Base-by-base conservation (phyloP, 1,284 basidiomycete genomes). In the Volvariella volvacea region DNA sequence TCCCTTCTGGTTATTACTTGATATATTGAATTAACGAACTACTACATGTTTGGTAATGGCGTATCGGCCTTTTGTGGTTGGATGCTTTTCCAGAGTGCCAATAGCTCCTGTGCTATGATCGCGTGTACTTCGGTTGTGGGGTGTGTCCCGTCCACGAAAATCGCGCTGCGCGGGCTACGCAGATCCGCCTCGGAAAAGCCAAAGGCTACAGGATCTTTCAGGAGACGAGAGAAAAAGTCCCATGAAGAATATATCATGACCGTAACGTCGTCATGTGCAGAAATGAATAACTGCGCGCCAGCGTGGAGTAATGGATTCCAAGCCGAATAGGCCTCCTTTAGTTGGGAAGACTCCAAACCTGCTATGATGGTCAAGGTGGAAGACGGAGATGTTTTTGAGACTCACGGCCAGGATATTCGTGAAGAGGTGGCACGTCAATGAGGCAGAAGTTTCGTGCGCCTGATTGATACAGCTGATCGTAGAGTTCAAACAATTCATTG, bases 361-460 rank as follows among this genome's bases (percentile, higher is more conserved):
- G 12, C n/a, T n/a, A n/a, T n/a, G n/a, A n/a, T n/a, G n/a, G n/a
- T n/a, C n/a, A n/a, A n/a, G n/a, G n/a, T n/a, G n/a, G n/a, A n/a
- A n/a, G n/a, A n/a, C n/a, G n/a, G n/a, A n/a, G n/a, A n/a, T n/a
- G n/a, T n/a, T n/a, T n/a, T n/a, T n/a, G n/a, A n/a, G n/a, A 41
- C 65, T 41, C 51, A 72, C 74, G 61, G 22, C 57, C 68, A 14
- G 78, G 77, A 28, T 68, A 63, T 32, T 69, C 61, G 40, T 79
- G 53, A 10, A 83, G 71, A 0, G 80, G 77, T 4, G 81, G 80
- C 1, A 83, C 65, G 49, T 83, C 76, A 10, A 83, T 65, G 51
- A 83, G 73, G 25, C 82, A 52, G 52, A 83, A 82, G 54, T 82
- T 83, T 2, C 80, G 70, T 9, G 77, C 80, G 21, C 74, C 73